These are phyloP conservation scores for Brassica juncea DNA, from an alignment of 345 rosid genomes.

Conservation along the genomic window DNA sequence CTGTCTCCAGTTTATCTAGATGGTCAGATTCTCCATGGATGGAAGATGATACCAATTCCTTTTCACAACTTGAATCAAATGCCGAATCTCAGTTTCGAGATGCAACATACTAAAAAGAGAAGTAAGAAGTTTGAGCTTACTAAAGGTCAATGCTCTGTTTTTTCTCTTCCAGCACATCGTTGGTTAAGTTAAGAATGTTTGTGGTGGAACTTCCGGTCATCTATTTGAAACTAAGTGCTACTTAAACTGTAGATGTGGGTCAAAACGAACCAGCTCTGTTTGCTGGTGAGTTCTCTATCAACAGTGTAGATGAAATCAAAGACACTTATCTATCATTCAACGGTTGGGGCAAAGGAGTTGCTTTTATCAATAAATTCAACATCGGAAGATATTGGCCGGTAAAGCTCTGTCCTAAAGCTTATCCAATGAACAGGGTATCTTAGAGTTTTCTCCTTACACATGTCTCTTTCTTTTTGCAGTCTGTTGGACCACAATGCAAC, in stretches of 20 bases:
- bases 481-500: constrained; percentile 83
- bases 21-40: constrained; percentile 56
- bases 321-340: constrained; percentile 80
- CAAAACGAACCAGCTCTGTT: constrained; percentile 68
- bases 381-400: constrained; percentile 97
- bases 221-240: constrained; percentile 15
- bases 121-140: constrained; percentile 33
- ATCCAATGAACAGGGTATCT: background rate
- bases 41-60: constrained; percentile 85
- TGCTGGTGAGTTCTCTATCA: constrained; percentile 56
- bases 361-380: constrained; percentile 74
- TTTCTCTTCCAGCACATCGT: background rate
- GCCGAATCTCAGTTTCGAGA: constrained; percentile 45
- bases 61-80: constrained; percentile 66
- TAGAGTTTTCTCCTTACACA: constrained; percentile 5
- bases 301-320: constrained; percentile 46
- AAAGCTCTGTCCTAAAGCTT: constrained; percentile 8
- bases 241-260: constrained; percentile 42
- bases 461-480: constrained; percentile 45
- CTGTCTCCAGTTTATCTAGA: constrained; percentile 72
- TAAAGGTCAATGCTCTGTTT: constrained; percentile 41
- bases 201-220: background rate
- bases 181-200: background rate
- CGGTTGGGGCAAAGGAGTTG: constrained; percentile 90
- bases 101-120: constrained; percentile 35